A percentile compares a stretch with the other conserved stretches of the same genome.
Evolutionary conservation across 345 rosid genomes (phyloP).

Genomic region (Euphorbia peplus): DNA sequence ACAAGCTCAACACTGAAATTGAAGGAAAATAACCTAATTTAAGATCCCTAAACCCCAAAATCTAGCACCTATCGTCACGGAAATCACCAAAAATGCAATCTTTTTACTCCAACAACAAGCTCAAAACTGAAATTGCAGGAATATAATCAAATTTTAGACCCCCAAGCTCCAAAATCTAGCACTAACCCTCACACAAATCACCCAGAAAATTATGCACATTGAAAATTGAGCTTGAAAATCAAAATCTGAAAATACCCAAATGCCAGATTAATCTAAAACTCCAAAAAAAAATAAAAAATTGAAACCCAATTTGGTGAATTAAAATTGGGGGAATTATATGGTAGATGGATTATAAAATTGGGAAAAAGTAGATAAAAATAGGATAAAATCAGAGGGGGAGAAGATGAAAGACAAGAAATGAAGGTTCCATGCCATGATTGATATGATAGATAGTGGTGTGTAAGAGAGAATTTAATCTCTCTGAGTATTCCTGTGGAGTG

Average conservation of each 20-base stretch:
- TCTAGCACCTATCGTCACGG: not conserved
- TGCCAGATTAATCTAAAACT: slow-evolving; percentile 39
- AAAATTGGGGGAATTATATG: slow-evolving; percentile 15
- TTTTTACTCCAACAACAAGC: not conserved
- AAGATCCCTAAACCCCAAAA: not conserved
- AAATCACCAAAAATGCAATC: slow-evolving; percentile 1
- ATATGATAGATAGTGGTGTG: slow-evolving; percentile 7
- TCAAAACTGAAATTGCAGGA: slow-evolving; percentile 14
- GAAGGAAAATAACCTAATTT: no score
- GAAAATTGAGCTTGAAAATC: slow-evolving; percentile 19
- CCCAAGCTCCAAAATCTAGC: slow-evolving; percentile 16
- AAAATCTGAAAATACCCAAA: slow-evolving; percentile 24
- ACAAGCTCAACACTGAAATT: no score
- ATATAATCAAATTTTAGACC: slow-evolving; percentile 11
- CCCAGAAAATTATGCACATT: not conserved
- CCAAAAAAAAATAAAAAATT: slow-evolving; percentile 1
- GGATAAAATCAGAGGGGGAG: not conserved
- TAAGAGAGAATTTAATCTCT: slow-evolving; percentile 11
- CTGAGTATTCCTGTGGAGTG: slow-evolving; percentile 12
- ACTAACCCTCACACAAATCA: slow-evolving; percentile 15
- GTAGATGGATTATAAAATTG: not conserved
- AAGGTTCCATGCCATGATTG: slow-evolving; percentile 33
- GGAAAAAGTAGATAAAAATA: not conserved
- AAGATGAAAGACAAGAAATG: slow-evolving; percentile 15
- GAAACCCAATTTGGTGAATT: slow-evolving; percentile 1